Evolutionary conservation across 495 filamentous ascomycete genomes (phyloP), one percentile per base, ranked within the genome.

Genomic region (Penicillium verhagenii): DNA sequence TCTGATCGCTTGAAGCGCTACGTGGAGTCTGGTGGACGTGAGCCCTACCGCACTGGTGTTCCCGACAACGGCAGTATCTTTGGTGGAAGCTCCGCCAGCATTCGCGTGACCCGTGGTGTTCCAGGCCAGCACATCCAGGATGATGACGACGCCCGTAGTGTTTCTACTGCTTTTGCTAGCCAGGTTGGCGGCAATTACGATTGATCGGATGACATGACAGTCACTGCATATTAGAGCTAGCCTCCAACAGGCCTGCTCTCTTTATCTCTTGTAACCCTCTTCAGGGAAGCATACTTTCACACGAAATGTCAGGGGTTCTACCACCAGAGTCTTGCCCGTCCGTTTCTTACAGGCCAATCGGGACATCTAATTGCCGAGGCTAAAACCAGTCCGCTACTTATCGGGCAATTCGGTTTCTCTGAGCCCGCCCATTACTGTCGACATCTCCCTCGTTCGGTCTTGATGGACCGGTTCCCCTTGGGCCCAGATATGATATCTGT

Each of bases 131-230:
- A 53, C 14, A 14, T 76, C 23, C 72, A 75, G 16, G 75, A 83
- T 45, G 94, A 97, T 58, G 94, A 99, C 56, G 94, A 97, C 67
- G 89, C 92, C 53, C 89, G 93, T 70, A 97, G 93, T 68, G 83
- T 97, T 61, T 96, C 90, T 57, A 97, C 93, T 25, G 91, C 91
- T 6, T 97, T 97, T 75, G 93, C 92, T 37, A 96, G 91, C 71
- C 95, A 97, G 70, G 82, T 96, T 52, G 93, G 89, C 37, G 86
- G 89, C 47, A 88, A 87, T 60, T 96, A 93, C 70, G 92, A 97
- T 75, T 96, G 92, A 96, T 65, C 56, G 49, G 54, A 20, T 21
- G 23, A 28, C 23, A n/a, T 21, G 43, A 47, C 47, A 24, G 39
- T 21, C 44, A 54, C 48, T 47, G 51, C 26, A 54, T 56, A 20